Evolutionary conservation across 805 yeast genomes (phyloP).

Genomic region (Lipomyces mesembrius): DNA sequence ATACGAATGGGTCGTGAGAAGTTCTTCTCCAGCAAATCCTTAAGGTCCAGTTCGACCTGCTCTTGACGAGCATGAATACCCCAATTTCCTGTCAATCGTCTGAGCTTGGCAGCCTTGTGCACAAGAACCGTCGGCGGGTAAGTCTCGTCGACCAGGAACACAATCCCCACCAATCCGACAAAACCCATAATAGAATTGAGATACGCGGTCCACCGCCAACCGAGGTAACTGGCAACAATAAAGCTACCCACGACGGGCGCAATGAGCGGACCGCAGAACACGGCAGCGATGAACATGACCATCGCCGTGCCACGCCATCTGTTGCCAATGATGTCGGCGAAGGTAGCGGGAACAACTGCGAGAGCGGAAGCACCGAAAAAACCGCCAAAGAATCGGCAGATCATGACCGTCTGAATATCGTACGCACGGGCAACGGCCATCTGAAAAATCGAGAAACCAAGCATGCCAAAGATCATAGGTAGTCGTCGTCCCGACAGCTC

Average conservation of each 20-base stretch:
- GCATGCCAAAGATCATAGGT: constrained; percentile 60
- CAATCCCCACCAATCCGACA: constrained; percentile 49
- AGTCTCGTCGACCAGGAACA: constrained; percentile 64
- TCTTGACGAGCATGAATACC: constrained; percentile 81
- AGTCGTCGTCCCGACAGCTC: constrained; percentile 63
- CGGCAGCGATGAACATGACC: constrained; percentile 69
- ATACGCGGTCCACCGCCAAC: constrained; percentile 86
- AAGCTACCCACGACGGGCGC: constrained; percentile 83
- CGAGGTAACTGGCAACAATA: constrained; percentile 61
- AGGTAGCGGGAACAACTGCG: constrained; percentile 83
- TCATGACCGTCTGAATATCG: constrained; percentile 74
- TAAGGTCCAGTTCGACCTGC: constrained; percentile 58
- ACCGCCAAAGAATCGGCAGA: constrained; percentile 81
- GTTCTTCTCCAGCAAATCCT: constrained; percentile 65
- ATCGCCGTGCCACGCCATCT: constrained; percentile 75
- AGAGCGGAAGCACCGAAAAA: constrained; percentile 82
- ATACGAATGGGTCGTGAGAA: constrained; percentile 69
- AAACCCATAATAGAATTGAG: constrained; percentile 66
- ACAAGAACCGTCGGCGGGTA: constrained; percentile 71
- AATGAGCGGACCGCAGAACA: constrained; percentile 77
- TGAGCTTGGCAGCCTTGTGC: constrained; percentile 63
- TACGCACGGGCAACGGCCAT: constrained; percentile 81
- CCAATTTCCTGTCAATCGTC: constrained; percentile 78
- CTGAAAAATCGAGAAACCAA: constrained; percentile 63
- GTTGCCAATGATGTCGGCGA: constrained; percentile 78